Conservation (phyloP, 1,139 yeast genomes). For the Tardiomyces digboiensis region DNA sequence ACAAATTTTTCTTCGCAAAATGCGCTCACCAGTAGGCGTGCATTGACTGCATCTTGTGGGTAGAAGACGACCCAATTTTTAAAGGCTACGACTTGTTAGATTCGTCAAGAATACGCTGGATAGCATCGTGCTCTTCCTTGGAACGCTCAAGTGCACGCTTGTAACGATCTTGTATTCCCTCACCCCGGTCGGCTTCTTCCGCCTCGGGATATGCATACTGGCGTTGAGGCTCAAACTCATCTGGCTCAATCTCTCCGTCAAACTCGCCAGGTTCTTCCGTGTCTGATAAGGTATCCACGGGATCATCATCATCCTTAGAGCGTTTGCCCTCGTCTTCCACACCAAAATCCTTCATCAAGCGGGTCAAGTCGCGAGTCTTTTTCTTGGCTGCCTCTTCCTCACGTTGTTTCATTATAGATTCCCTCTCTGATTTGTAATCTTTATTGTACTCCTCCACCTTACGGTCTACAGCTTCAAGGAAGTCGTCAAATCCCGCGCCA, state of each 20-base stretch:
- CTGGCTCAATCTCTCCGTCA: conserved; percentile 7
- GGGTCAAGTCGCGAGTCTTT: conserved; percentile 61
- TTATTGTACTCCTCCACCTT: conserved; percentile 85
- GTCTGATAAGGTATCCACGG: conserved; percentile 66
- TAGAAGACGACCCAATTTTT: no score
- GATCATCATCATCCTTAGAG: conserved; percentile 10
- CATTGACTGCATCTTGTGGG: no score
- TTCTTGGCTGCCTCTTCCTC: conserved; percentile 65
- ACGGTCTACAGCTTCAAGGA: conserved; percentile 68
- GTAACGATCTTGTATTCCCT: conserved; percentile 58
- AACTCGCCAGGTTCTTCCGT: conserved; percentile 31
- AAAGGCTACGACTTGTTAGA: neutral
- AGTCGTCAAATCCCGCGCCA: conserved; percentile 91
- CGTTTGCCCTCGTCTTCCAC: conserved; percentile 35
- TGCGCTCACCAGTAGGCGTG: no score
- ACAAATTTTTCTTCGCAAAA: no score
- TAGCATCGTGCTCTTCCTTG: conserved; percentile 10
- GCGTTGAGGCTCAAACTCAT: conserved; percentile 19
- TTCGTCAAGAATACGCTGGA: conserved; percentile 7
- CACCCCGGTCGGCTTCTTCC: neutral
- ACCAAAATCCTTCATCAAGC: conserved; percentile 79
- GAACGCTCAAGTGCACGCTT: conserved; percentile 41
- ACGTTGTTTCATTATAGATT: conserved; percentile 65
- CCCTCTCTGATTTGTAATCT: conserved; percentile 81
- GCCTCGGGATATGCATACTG: neutral